phyloP scores from a whole-genome alignment of 1,284 basidiomycete genomes.

The Tetrapyrgos nigripes region DNA sequence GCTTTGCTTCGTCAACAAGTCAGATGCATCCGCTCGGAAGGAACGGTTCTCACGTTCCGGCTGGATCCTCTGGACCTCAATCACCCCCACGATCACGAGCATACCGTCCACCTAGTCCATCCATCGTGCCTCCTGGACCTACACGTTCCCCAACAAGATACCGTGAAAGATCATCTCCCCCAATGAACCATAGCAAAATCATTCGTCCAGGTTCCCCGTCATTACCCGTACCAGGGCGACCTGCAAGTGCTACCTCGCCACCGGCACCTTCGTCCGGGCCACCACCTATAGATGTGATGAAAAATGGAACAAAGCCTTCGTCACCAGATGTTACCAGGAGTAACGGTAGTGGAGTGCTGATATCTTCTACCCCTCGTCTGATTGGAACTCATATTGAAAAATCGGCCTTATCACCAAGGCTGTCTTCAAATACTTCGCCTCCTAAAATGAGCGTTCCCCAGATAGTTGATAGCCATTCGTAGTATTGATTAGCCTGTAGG shows the following conservation, averaged over 20 bases:
- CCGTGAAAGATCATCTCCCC: conserved; percentile 7
- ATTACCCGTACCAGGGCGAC: not conserved
- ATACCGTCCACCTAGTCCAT: conserved; percentile 8
- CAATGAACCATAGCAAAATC: not conserved
- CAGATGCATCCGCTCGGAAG: not conserved
- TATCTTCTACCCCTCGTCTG: not conserved
- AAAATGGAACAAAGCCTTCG: not conserved
- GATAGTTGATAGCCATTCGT: conserved; percentile 10
- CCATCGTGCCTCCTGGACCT: not conserved
- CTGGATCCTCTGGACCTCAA: conserved; percentile 1
- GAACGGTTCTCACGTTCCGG: not conserved
- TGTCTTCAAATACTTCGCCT: conserved; percentile 1
- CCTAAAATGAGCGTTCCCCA: conserved; percentile 13
- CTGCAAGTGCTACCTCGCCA: not conserved
- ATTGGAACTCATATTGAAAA: not conserved
- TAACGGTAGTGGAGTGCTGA: not conserved
- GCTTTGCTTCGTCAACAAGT: not conserved
- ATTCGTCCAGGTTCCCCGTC: not conserved
- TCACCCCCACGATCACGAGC: conserved; percentile 13
- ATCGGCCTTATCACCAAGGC: not conserved
- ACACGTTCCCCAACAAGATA: conserved; percentile 12
- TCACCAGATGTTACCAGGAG: not conserved
- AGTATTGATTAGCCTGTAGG: not conserved
- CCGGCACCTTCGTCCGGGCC: not conserved
- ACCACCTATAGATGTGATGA: not conserved